A percentile compares a stretch with the other conserved stretches of the same genome.
Evolutionary conservation across 805 yeast genomes (phyloP).

Genomic region (Hanseniaspora thailandica): DNA sequence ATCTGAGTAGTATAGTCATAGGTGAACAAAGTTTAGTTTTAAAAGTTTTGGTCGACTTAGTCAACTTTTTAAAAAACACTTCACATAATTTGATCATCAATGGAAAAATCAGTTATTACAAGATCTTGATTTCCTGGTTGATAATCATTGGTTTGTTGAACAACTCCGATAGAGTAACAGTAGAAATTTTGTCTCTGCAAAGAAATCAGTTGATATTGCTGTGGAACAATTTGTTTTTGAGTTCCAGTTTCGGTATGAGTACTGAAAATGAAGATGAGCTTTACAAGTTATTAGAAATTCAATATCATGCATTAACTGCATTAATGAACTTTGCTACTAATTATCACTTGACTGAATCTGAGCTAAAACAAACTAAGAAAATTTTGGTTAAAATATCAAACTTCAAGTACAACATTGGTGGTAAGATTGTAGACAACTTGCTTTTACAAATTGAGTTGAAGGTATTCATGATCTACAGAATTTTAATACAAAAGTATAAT

Average conservation of each 20-base stretch:
- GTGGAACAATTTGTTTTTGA: constrained; percentile 52
- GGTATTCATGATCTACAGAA: constrained; percentile 36
- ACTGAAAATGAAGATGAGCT: constrained; percentile 30
- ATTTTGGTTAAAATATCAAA: constrained; percentile 37
- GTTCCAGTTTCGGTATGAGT: constrained; percentile 31
- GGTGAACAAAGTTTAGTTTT: constrained; percentile 34
- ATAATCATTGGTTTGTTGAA: constrained; percentile 52
- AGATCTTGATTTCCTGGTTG: constrained; percentile 46
- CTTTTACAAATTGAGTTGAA: constrained; percentile 34
- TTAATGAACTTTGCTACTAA: constrained; percentile 40
- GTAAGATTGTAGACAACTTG: constrained; percentile 24
- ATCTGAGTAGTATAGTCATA: constrained; percentile 27
- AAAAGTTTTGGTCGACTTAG: constrained; percentile 35
- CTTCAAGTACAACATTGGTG: constrained; percentile 23
- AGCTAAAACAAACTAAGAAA: constrained; percentile 37
- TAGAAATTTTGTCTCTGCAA: constrained; percentile 42
- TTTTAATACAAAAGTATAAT: constrained; percentile 27
- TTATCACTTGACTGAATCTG: constrained; percentile 31
- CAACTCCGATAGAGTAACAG: constrained; percentile 33
- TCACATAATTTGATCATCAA: constrained; percentile 23
- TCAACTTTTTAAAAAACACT: constrained; percentile 33
- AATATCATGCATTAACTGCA: constrained; percentile 49
- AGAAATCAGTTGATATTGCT: constrained; percentile 46
- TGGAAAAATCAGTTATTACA: constrained; percentile 26
- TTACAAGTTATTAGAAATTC: constrained; percentile 37